These are phyloP conservation scores for Penicillium sp. DNA, from an alignment of 2,329 filamentous ascomycete species.

Conservation along the genomic window DNA sequence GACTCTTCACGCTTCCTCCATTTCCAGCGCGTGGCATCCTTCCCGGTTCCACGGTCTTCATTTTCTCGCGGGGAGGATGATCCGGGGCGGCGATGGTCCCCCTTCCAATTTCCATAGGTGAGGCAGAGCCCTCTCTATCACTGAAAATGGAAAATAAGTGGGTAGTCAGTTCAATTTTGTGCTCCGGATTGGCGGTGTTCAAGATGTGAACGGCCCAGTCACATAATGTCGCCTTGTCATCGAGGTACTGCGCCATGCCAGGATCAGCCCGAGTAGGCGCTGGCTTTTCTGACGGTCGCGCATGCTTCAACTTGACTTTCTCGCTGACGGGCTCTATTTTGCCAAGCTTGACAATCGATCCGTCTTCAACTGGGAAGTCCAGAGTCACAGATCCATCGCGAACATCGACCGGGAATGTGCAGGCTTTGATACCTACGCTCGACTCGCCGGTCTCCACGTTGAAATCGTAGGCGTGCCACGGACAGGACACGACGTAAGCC, in stretches of 20 bases:
- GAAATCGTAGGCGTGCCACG: constrained; percentile 52
- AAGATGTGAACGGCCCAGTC: constrained; percentile 50
- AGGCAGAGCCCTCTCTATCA: constrained; percentile 37
- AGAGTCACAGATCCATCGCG: constrained; percentile 37
- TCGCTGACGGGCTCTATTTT: constrained; percentile 47
- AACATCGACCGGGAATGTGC: constrained; percentile 46
- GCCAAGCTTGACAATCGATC: constrained; percentile 26
- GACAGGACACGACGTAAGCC: constrained; percentile 48
- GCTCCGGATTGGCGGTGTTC: constrained; percentile 46
- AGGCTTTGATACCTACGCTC: constrained; percentile 48
- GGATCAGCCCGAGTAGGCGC: constrained; percentile 8
- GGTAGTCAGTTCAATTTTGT: constrained; percentile 49
- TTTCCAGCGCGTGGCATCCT: constrained; percentile 43
- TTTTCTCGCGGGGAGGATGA: constrained; percentile 43
- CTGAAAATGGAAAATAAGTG: constrained; percentile 46
- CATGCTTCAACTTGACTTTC: constrained; percentile 46
- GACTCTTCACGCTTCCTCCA: constrained; percentile 46
- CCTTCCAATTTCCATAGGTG: constrained; percentile 44
- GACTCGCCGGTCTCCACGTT: constrained; percentile 51
- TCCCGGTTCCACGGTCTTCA: constrained; percentile 40
- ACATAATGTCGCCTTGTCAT: constrained; percentile 45
- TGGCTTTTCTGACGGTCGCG: constrained; percentile 13
- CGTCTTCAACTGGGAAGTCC: constrained; percentile 28
- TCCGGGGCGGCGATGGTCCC: constrained; percentile 39
- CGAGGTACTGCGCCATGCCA: constrained; percentile 32